Evolutionary conservation across 805 yeast species (phyloP), one percentile per base, ranked within the genome.

Genomic region (Candida peoriensis): DNA sequence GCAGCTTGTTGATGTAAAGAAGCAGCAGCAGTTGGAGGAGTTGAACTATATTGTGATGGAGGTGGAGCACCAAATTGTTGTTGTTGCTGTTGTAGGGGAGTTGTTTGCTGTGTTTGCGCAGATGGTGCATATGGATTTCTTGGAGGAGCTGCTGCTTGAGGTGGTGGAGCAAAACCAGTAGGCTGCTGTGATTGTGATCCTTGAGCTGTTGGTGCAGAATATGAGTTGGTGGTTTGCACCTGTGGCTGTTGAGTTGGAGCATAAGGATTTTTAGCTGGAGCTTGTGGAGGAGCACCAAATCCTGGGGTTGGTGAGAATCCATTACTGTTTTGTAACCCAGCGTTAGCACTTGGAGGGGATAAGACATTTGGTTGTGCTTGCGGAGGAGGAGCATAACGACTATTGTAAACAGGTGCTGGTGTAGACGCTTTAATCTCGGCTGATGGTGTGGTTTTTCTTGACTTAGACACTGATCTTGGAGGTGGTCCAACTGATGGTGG

Each of bases 51-150:
- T 14, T 39, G 13, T 37, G 46, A 52, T 29, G 61, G 57, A 27
- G 65, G 63, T 20, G 68, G 62, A 12, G 57, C 60, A 24, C 53
- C 52, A 12, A 54, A 52, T 17, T 57, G 52, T 16, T 54, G 45
- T 15, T 49, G 45, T 15, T 55, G 51, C 14, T 61, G 55, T 15
- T 49, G 45, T 15, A 55, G 51, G 13, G 61, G 55, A 20, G 63
- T 48, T 10, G 61, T 52, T 21, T 38, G 37, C n/a, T 42, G 40
- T 22, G 43, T 23, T 15, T 41, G 34, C 20, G 52, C 48, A 20
- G 39, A 41, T 22, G 54, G 47, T 9, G 69, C 71, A 41, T 64
- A 67, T 28, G 72, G 66, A 43, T 63, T 62, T 34, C 43, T 33
- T 16, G 62, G 57, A 9, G 46, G 42, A 20, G 54, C 45, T 2